Conservation (phyloP, 805 yeast genomes). For the Sugiyamaella lignohabitans region DNA sequence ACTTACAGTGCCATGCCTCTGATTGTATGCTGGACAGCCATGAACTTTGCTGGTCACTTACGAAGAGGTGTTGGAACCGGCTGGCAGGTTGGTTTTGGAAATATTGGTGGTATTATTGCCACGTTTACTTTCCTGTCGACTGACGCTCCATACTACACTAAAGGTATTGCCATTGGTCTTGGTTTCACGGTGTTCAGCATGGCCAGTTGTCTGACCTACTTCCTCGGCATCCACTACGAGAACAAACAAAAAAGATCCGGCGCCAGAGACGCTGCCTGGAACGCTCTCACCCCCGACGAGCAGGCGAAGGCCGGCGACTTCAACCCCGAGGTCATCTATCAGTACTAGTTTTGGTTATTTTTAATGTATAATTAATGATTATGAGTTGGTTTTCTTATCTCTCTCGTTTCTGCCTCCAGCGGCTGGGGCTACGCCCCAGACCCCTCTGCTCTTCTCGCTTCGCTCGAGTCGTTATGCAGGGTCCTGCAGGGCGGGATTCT, state of each 20-base stretch:
- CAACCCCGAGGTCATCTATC: slow-evolving; percentile 29
- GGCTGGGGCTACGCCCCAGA: no score
- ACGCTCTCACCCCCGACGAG: slow-evolving; percentile 18
- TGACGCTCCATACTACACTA: slow-evolving; percentile 54
- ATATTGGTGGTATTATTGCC: slow-evolving; percentile 65
- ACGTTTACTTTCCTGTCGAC: slow-evolving; percentile 48
- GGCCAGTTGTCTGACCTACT: slow-evolving; percentile 33
- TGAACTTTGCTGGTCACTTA: slow-evolving; percentile 57
- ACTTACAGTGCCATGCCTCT: slow-evolving; percentile 61
- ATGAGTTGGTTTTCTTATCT: no score
- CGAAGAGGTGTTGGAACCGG: slow-evolving; percentile 55
- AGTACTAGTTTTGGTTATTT: slow-evolving; percentile 21
- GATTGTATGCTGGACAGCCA: slow-evolving; percentile 59
- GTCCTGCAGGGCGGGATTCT: no score
- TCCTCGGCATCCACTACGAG: slow-evolving; percentile 27
- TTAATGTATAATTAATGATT: no score
- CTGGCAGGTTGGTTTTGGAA: slow-evolving; percentile 64
- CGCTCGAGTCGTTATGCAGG: no score
- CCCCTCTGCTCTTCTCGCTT: no score
- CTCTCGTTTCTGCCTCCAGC: no score
- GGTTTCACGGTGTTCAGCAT: slow-evolving; percentile 44
- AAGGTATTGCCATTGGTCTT: slow-evolving; percentile 48
- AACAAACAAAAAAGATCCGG: slow-evolving; percentile 25
- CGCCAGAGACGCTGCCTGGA: slow-evolving; percentile 23
- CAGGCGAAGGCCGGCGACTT: slow-evolving; percentile 29